Percentiles rank a stretch among this genome's conserved stretches.
These are phyloP conservation scores for Sporothrix sp. DNA, from an alignment of 2,329 filamentous ascomycete species.

Conservation along the genomic window DNA sequence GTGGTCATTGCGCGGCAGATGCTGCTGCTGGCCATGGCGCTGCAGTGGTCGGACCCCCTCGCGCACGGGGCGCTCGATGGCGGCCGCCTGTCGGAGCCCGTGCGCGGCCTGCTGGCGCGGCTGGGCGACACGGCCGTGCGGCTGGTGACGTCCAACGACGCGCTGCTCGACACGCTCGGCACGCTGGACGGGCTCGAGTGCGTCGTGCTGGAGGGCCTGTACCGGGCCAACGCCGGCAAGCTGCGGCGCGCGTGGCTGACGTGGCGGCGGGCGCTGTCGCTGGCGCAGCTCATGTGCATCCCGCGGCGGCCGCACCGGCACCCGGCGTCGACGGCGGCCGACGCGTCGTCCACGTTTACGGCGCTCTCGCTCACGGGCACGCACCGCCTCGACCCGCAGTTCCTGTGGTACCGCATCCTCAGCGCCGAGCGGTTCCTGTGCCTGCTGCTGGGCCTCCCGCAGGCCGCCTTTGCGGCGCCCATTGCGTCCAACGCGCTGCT, in stretches of 20 bases:
- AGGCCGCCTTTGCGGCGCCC: constrained; percentile 21
- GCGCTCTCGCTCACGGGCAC: neutral
- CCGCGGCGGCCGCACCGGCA: constrained; percentile 5
- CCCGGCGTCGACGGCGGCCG: neutral
- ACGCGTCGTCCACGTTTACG: neutral
- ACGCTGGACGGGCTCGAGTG: constrained; percentile 41
- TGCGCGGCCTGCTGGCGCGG: constrained; percentile 4
- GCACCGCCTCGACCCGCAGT: constrained; percentile 23
- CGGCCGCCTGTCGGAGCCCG: constrained; percentile 19
- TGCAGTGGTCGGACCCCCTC: constrained; percentile 23
- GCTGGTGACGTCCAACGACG: constrained; percentile 37
- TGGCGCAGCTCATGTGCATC: constrained; percentile 17
- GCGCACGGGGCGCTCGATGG: neutral
- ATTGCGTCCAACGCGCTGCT: constrained; percentile 22
- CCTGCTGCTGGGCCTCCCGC: constrained; percentile 38
- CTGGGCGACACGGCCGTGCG: constrained; percentile 15
- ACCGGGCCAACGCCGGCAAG: constrained; percentile 37
- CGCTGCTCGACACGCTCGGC: constrained; percentile 31
- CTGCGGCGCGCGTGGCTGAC: constrained; percentile 37
- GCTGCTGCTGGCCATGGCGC: constrained; percentile 24
- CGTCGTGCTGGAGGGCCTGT: constrained; percentile 38
- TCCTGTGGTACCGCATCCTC: constrained; percentile 38
- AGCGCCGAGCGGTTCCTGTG: constrained; percentile 36
- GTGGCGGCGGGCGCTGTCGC: constrained; percentile 33
- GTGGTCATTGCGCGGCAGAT: constrained; percentile 25